phyloP scores from a whole-genome alignment of 768 basidiomycete species.

The Stropharia rugosoannulata region DNA sequence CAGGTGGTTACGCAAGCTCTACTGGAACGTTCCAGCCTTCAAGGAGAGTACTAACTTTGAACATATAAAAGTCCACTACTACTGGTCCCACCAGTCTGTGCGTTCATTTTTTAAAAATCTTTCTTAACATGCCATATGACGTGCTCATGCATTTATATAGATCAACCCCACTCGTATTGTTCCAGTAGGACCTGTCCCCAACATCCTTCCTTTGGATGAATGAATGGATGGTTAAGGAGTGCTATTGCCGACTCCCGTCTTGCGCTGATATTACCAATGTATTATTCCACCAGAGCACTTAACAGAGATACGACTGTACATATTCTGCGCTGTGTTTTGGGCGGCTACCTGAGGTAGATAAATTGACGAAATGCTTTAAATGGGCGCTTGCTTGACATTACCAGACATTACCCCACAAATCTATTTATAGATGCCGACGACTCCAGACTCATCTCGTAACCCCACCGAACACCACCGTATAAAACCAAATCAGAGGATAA shows the following conservation, averaged over 20 bases:
- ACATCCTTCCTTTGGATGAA: conserved; percentile 58
- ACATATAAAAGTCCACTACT: conserved; percentile 81
- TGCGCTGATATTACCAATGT: no score
- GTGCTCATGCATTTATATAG: conserved; percentile 29
- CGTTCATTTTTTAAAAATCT: conserved; percentile 12
- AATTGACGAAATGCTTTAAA: no score
- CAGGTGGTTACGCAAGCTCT: conserved; percentile 83
- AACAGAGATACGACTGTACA: no score
- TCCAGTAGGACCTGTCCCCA: conserved; percentile 69
- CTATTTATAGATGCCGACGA: no score
- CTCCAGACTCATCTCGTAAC: no score
- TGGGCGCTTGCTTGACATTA: no score
- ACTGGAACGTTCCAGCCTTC: conserved; percentile 92
- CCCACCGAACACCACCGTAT: no score
- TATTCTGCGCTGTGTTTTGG: no score
- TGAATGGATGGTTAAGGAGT: neutral
- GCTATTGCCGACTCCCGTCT: neutral
- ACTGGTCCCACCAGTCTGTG: conserved; percentile 57
- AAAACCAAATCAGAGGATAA: no score
- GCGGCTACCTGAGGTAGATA: no score
- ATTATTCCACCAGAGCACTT: no score
- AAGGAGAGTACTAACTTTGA: conserved; percentile 84
- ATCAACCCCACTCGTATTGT: conserved; percentile 81
- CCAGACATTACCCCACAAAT: no score
- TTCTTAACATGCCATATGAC: neutral